These are phyloP conservation scores for Nowakowskiella sp. DNA, from an alignment of 192 early-diverging fungal genomes.

Conservation along the genomic window DNA sequence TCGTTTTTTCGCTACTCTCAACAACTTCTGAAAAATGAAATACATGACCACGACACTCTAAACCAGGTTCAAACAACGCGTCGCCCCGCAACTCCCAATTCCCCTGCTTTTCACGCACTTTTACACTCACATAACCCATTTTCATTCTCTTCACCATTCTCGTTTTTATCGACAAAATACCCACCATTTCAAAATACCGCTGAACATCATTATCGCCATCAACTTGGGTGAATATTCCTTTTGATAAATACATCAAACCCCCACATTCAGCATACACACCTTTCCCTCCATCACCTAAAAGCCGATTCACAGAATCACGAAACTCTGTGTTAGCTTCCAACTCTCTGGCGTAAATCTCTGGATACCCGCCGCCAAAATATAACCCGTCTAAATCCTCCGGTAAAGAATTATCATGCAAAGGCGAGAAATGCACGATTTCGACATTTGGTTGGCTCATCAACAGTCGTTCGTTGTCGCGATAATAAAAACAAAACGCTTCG, in stretches of 20 bases:
- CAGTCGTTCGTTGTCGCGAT: conserved; percentile 5
- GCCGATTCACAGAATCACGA: background rate
- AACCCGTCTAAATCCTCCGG: conserved; percentile 1
- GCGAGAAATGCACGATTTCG: conserved; percentile 1
- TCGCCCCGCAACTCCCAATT: too few relatives aligned
- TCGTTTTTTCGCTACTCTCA: background rate
- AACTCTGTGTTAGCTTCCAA: background rate
- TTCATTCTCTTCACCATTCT: conserved; percentile 4
- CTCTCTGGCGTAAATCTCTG: conserved; percentile 3
- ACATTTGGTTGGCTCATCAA: conserved; percentile 2
- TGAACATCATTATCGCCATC: background rate
- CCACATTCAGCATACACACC: conserved; percentile 10
- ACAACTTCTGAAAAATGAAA: conserved; percentile 9
- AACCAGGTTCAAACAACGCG: background rate
- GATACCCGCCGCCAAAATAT: conserved; percentile 13
- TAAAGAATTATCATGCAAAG: background rate
- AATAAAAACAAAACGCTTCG: conserved; percentile 14
- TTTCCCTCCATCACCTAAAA: background rate
- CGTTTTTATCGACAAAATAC: background rate
- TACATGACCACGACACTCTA: background rate
- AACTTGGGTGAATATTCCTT: background rate
- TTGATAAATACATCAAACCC: conserved; percentile 8
- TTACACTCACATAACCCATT: background rate
- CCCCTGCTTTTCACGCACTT: background rate
- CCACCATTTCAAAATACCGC: conserved; percentile 6